These are phyloP conservation scores for Croton laevigatus DNA, from an alignment of 441 rosid genomes.

Conservation along the genomic window DNA sequence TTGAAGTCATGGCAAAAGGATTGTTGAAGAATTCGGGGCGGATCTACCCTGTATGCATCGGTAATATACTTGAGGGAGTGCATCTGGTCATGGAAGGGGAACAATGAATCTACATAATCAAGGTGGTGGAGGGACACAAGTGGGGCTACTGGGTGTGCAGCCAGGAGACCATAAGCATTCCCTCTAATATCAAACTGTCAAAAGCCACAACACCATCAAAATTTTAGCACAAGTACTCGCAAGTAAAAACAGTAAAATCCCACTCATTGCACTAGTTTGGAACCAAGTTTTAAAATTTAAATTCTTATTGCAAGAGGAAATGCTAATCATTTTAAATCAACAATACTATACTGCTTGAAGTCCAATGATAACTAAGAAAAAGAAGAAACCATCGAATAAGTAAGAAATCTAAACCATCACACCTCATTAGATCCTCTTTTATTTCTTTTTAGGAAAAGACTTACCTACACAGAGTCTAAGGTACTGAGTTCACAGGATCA, in stretches of 20 bases:
- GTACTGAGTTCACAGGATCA: too few species aligned
- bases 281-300: neutral
- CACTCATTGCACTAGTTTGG: neutral
- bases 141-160: constrained; percentile 73
- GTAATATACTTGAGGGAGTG: constrained; percentile 49
- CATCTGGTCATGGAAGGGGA: constrained; percentile 46
- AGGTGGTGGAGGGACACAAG: constrained; percentile 81
- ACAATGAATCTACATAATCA: constrained; percentile 46
- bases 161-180: constrained; percentile 59
- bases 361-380: neutral
- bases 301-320: neutral
- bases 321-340: neutral
- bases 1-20: constrained; percentile 48
- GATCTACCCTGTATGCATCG: constrained; percentile 52
- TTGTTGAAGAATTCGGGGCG: constrained; percentile 65
- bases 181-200: constrained; percentile 79
- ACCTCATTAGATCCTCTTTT: too few species aligned
- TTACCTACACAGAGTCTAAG: too few species aligned
- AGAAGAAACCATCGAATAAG: too few species aligned
- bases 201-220: neutral
- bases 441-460: too few species aligned
- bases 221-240: neutral
- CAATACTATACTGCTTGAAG: neutral
- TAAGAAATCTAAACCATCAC: too few species aligned
- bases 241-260: neutral